Conservation (phyloP, 129 eudicot genomes). For the Scalesia atractyloides region DNA sequence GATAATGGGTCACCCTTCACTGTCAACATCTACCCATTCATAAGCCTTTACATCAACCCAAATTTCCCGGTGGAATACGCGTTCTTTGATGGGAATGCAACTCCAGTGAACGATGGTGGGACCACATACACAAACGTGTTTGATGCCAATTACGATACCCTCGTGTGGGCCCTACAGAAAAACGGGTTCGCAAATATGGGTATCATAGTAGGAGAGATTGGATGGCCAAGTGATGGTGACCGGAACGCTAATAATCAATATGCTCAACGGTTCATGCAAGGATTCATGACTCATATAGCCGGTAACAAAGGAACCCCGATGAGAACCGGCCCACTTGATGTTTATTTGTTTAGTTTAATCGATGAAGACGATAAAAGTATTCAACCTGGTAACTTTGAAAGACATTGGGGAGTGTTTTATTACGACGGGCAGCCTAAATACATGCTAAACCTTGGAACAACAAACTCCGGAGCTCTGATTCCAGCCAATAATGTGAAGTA, state of each 20-base stretch:
- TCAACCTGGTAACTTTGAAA: constrained; percentile 86
- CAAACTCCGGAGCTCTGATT: constrained; percentile 38
- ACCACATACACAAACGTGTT: constrained; percentile 68
- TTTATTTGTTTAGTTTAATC: constrained; percentile 72
- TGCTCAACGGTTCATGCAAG: constrained; percentile 87
- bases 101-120: constrained; percentile 74
- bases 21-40: constrained; percentile 89
- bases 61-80: constrained; percentile 86
- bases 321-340: constrained; percentile 67
- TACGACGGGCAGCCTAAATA: constrained; percentile 76
- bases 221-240: constrained; percentile 96
- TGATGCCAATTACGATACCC: constrained; percentile 87
- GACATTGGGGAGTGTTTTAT: constrained; percentile 93
- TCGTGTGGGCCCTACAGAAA: constrained; percentile 75
- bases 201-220: constrained; percentile 85
- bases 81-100: constrained; percentile 59
- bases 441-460: constrained; percentile 55
- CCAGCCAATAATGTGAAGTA: constrained; percentile 55
- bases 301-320: constrained; percentile 78
- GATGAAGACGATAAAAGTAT: constrained; percentile 85
- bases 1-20: constrained; percentile 77
- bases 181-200: constrained; percentile 66
- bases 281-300: constrained; percentile 59
- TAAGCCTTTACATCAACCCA: constrained; percentile 77
- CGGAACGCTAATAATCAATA: constrained; percentile 50